Evolutionary conservation across 441 rosid species (phyloP), one percentile per base, ranked within the genome.

Genomic region (Gossypium aridum): DNA sequence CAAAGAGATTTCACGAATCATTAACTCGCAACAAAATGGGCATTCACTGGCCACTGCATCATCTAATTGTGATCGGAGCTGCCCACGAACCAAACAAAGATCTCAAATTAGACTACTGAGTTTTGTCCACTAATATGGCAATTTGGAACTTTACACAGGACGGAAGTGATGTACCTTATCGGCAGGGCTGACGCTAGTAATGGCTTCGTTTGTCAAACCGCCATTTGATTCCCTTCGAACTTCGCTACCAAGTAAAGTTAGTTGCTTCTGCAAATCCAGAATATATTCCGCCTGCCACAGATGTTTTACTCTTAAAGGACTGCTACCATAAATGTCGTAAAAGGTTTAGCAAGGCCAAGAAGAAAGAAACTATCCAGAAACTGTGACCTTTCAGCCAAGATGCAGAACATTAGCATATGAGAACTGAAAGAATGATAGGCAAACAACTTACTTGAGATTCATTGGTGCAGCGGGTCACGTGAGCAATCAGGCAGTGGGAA

Each of bases 31-130:
- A 69, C 99, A 96, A 77, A 93, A 96, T 1, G 99, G 97, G 77
- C 99, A 93, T 80, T 96, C 97, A 5, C 92, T 86, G 45, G 98
- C 98, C 74, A 93, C 86, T 78, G 97, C 99, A 82, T 92, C 98
- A 34, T 96, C 99, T 78, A 96, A 78, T 83, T 91, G 93, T 70
- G 97, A 87, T 31, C 97, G 95, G 66, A 93, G 93, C 98, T 93
- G 97, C 62, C 72, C 60, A 83, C 59, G 2, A 9, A 76, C 45
- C 80, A 78, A 22, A 72, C 3, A 31, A 45, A 43, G 60, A 70
- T 17, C 57, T 59, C 22, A 17, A 47, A 56, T 34, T 25, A 39
- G 7, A 57, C 55, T 45, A 37, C 7, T 39, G 60, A 17, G 12
- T 71, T 31, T 22, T 45, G 28, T 62, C 59, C 19, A 43, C 56